Evolutionary conservation across 371 early-diverging fungal species (phyloP), one percentile per base, ranked within the genome.

Genomic region (Mortierella sp.): DNA sequence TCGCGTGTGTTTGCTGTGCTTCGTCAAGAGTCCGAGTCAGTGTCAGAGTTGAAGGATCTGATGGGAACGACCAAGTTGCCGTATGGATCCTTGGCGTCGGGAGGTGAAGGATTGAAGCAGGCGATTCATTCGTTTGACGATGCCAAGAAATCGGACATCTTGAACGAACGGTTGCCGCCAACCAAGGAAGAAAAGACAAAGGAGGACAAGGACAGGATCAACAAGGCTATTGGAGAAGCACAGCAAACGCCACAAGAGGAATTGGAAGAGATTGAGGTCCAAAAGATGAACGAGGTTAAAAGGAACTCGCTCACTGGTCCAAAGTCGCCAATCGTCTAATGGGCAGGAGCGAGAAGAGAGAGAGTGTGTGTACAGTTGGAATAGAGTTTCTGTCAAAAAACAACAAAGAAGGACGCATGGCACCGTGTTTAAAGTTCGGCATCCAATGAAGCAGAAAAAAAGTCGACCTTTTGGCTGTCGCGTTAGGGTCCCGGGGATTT

Each of bases 121-220:
- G 95, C 95, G 21, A 95, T 96, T 69, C 86, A 88, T 14, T 86
- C 91, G 25, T 97, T 97, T 80, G 97, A 97, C 39, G 94, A 96
- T 63, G 98, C 97, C 24, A 92, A 91, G 65, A 80, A 82, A 14
- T 90, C 91, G 27, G 97, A 98, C 80, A 69, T 86, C 22, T 92
- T 95, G 47, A 98, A 98, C 78, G 98, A 98, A 79, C 86, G 92
- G 52, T 67, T 97, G 57, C 98, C 98, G 24, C 97, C 97, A 21
- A 87, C 87, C 16, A 85, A 88, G 66, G 85, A 82, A 63, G 85
- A 81, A 39, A 81, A 79, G 29, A 86, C 83, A n/a, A 82, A 81
- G 37, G 55, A 66, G 21, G 73, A 78, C 7, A 78, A 80, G 58
- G 59, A 78, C 45, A 86, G 83, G 60, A 85, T 86, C 49, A 69